Conservation (phyloP, 1,139 yeast species). For the Magnusiomyces sp. region DNA sequence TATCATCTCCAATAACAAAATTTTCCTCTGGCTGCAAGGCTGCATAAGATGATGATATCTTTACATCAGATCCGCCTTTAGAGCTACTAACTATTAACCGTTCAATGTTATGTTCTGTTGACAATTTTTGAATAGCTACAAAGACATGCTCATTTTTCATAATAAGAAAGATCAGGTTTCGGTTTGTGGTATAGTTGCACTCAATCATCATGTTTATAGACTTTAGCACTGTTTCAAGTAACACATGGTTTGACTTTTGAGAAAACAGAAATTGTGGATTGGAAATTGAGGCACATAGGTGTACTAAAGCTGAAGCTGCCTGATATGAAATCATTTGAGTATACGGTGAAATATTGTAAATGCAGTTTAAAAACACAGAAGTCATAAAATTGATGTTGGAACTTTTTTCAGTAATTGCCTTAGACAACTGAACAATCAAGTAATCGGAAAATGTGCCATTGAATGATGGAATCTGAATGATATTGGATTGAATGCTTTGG, state of each 20-base stretch:
- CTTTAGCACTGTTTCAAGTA: slow-evolving; percentile 35
- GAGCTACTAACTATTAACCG: slow-evolving; percentile 10
- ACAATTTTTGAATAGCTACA: slow-evolving; percentile 14
- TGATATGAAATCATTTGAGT: slow-evolving; percentile 41
- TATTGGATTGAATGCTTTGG: slow-evolving; percentile 25
- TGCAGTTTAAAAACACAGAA: slow-evolving; percentile 28
- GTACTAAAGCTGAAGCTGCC: slow-evolving; percentile 49
- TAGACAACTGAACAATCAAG: slow-evolving; percentile 24
- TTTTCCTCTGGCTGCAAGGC: not conserved
- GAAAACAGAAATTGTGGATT: slow-evolving; percentile 37
- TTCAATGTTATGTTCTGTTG: slow-evolving; percentile 18
- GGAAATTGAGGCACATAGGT: slow-evolving; percentile 43
- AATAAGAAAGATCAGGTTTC: slow-evolving; percentile 27
- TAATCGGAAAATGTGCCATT: slow-evolving; percentile 31
- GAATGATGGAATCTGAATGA: slow-evolving; percentile 25
- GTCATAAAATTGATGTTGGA: slow-evolving; percentile 17
- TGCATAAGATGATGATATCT: slow-evolving; percentile 1
- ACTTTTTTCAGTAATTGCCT: slow-evolving; percentile 18
- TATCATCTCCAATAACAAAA: slow-evolving; percentile 16
- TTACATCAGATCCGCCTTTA: slow-evolving; percentile 6
- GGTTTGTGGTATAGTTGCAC: slow-evolving; percentile 26
- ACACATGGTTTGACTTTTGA: slow-evolving; percentile 44
- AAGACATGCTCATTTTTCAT: slow-evolving; percentile 24
- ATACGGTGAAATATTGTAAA: slow-evolving; percentile 31
- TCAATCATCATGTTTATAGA: slow-evolving; percentile 25